A percentile compares a stretch with the other conserved stretches of the same genome.
These are phyloP conservation scores for Lactarius vividus DNA, from an alignment of 768 basidiomycete species.

Conservation along the genomic window DNA sequence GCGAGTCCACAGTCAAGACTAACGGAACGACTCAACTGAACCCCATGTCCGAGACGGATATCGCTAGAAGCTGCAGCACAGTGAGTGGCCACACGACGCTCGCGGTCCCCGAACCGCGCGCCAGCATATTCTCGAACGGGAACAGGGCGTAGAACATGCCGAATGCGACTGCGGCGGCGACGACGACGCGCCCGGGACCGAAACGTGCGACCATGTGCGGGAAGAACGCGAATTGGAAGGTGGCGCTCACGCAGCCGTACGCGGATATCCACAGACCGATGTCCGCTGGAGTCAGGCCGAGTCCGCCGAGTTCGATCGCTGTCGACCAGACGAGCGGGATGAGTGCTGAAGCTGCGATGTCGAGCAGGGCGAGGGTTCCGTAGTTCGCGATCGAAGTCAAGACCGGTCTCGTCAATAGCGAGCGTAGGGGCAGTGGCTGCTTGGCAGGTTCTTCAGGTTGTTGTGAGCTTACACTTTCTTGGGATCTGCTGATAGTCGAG, in stretches of 20 bases:
- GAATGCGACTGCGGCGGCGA: neutral
- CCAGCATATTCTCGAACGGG: constrained; percentile 25
- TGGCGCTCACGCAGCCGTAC: neutral
- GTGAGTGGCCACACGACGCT: neutral
- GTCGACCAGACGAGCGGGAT: neutral
- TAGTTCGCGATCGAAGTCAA: neutral
- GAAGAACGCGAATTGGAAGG: neutral
- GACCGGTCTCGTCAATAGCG: neutral
- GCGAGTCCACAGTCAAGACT: no score
- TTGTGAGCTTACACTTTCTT: neutral
- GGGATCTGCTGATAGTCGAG: neutral
- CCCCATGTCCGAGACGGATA: neutral
- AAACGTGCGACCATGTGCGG: neutral
- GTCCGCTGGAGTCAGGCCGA: neutral
- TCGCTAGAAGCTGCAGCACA: neutral
- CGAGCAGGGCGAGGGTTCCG: neutral
- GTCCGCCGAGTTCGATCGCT: neutral
- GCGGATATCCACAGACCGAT: neutral
- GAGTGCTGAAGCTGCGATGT: neutral
- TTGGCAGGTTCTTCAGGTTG: no score
- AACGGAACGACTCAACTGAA: neutral
- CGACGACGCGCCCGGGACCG: no score
- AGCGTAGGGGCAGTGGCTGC: neutral
- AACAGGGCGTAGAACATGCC: constrained; percentile 25
- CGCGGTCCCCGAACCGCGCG: neutral